phyloP scores from a whole-genome alignment of 2,329 filamentous ascomycete genomes.

The Penicillium sp. region DNA sequence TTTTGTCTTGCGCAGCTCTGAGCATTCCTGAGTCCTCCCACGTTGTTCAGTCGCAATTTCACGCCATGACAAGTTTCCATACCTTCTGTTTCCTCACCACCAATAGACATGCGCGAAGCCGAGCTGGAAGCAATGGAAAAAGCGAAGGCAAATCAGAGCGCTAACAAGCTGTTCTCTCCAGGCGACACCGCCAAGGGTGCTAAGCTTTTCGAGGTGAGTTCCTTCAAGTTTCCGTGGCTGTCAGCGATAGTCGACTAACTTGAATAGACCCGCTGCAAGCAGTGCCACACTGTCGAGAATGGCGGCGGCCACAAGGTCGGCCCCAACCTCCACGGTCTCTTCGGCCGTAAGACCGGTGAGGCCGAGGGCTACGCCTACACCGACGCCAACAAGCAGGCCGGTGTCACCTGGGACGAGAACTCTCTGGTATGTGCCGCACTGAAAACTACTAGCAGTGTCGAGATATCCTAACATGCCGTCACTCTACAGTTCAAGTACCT shows the following conservation, averaged over 20 bases:
- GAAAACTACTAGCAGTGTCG: not conserved
- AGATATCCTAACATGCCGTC: constrained; percentile 20
- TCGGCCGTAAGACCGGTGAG: constrained; percentile 91
- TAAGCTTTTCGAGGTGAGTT: constrained; percentile 85
- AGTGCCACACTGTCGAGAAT: constrained; percentile 95
- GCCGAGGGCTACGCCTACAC: constrained; percentile 96
- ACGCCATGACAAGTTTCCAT: constrained; percentile 33
- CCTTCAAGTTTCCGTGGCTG: not conserved
- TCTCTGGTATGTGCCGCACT: constrained; percentile 70
- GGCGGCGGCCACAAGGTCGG: constrained; percentile 97
- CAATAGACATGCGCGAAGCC: constrained; percentile 31
- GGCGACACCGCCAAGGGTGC: constrained; percentile 96
- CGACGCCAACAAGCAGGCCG: constrained; percentile 99
- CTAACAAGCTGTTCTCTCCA: constrained; percentile 49
- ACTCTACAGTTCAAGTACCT: constrained; percentile 84
- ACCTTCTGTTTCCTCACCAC: constrained; percentile 29
- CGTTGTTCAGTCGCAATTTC: not conserved
- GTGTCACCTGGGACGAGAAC: constrained; percentile 82
- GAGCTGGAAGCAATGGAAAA: constrained; percentile 27
- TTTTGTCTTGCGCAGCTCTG: not conserved
- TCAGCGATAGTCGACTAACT: constrained; percentile 16
- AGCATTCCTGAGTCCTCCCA: not conserved
- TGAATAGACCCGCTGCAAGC: constrained; percentile 80
- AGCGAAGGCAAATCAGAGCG: constrained; percentile 20
- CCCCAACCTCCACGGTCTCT: constrained; percentile 94